Base-by-base conservation (phyloP, 2,329 filamentous ascomycete species). In the Thelonectria rubi region DNA sequence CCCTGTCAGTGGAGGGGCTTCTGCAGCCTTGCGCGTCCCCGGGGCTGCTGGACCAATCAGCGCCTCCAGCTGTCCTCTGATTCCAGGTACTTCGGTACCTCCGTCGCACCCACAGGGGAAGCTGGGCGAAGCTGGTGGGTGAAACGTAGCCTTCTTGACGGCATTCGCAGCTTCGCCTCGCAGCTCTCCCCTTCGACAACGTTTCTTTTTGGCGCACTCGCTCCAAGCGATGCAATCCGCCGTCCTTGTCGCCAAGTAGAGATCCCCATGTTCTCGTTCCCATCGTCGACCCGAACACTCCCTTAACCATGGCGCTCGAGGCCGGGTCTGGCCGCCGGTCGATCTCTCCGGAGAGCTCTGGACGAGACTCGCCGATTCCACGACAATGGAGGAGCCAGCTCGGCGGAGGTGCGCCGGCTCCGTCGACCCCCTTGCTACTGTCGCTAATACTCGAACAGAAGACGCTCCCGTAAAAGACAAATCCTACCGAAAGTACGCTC, bases 401-500 rank as follows among this genome's bases (percentile, higher is more conserved):
- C 62, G 89, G 92, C 73, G 88, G 90, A 80, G 91, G 93, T 96
- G 42, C 58, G 20, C 56, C 32, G 17, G 24, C 43, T 10, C 17
- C 18, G 26, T 9, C 5, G n/a, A 20, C 12, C n/a, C 24, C 20
- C 15, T 45, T 18, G 12, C 8, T 15, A 14, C 7, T 14, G 10
- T 64, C 56, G 60, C 65, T 65, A 61, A 68, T 34, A 34, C 15
- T 30, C n/a, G 37, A 18, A 24, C 60, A 87, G 82, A 91, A 75
- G 87, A 85, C 50, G 68, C 78, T 51, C 80, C 80, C 14, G 79
- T 78, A 45, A 88, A 87, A 75, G 88, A 90, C 77, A 90, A 90
- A 76, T 77, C 84, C 55, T 94, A 92, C 75, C 92, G 94, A 68
- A 91, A 94, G 76, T 99, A 98, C 86, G 93, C 93, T 46, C 87